A percentile compares a stretch with the other conserved stretches of the same genome.
Evolutionary conservation across 1,284 basidiomycete genomes (phyloP).

Genomic region (Paramarasmius palmivorus): DNA sequence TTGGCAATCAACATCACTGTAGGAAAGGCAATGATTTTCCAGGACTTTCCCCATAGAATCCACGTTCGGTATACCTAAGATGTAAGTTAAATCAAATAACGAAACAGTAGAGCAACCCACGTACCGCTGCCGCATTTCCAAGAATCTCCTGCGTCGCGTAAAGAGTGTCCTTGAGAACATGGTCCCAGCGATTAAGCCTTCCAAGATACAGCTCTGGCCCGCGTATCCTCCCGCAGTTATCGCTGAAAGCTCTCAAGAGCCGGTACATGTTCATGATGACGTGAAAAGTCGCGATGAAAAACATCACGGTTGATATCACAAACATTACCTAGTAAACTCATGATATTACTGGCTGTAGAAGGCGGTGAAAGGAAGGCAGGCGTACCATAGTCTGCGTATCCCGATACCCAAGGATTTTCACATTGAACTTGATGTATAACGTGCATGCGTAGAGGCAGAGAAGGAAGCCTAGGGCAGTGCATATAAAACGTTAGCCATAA

Average conservation of each 20-base stretch:
- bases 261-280: conserved; percentile 17
- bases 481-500: too few species aligned
- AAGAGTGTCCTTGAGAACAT: conserved; percentile 17
- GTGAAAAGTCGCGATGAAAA: conserved; percentile 19
- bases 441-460: too few species aligned
- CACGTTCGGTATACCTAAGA: conserved; percentile 20
- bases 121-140: conserved; percentile 17
- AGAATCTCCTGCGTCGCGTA: conserved; percentile 19
- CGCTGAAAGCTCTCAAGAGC: conserved; percentile 16
- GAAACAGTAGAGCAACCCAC: conserved; percentile 8
- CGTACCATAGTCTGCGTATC: too few species aligned
- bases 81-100: not conserved
- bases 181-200: conserved; percentile 14
- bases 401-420: too few species aligned
- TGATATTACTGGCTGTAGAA: too few species aligned
- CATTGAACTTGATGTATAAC: too few species aligned
- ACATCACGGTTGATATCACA: conserved; percentile 17
- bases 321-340: conserved; percentile 13
- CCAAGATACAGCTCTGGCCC: conserved; percentile 17
- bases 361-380: too few species aligned
- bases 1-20: conserved; percentile 16
- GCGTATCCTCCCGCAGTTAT: conserved; percentile 7
- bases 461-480: too few species aligned
- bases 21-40: conserved; percentile 16
- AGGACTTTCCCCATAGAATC: conserved; percentile 15